Conservation (phyloP, 805 yeast species). For the Saccharomyces paradoxus region DNA sequence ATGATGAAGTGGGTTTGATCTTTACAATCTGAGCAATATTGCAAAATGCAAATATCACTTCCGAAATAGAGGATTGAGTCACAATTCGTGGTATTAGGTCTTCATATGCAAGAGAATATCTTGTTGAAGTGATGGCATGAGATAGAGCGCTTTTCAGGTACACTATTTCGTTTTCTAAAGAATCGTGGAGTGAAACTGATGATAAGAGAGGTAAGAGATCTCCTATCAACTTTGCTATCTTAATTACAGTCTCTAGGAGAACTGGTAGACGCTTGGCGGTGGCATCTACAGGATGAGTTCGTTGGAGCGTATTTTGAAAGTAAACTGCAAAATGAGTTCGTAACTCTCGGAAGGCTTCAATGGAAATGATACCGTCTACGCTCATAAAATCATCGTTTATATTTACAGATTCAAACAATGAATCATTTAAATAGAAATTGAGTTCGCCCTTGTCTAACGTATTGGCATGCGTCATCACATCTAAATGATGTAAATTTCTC, state of each 20-base stretch:
- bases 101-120: slow-evolving; percentile 60
- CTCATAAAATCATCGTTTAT: slow-evolving; percentile 3
- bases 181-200: background rate
- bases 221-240: background rate
- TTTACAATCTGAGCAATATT: slow-evolving; percentile 39
- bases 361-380: slow-evolving; percentile 15
- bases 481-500: slow-evolving; percentile 28
- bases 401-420: background rate
- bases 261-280: background rate
- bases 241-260: background rate
- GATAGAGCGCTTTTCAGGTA: slow-evolving; percentile 56
- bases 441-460: background rate
- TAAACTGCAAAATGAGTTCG: background rate
- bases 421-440: background rate
- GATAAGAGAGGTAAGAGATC: background rate
- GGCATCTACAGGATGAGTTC: background rate
- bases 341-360: background rate
- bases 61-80: slow-evolving; percentile 67
- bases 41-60: slow-evolving; percentile 56
- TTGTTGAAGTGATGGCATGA: slow-evolving; percentile 64
- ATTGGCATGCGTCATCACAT: background rate
- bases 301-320: background rate
- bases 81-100: slow-evolving; percentile 60
- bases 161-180: background rate
- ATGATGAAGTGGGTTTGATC: background rate